These are phyloP conservation scores for Leccinum rimulosum DNA, from an alignment of 768 basidiomycete genomes.

Conservation along the genomic window DNA sequence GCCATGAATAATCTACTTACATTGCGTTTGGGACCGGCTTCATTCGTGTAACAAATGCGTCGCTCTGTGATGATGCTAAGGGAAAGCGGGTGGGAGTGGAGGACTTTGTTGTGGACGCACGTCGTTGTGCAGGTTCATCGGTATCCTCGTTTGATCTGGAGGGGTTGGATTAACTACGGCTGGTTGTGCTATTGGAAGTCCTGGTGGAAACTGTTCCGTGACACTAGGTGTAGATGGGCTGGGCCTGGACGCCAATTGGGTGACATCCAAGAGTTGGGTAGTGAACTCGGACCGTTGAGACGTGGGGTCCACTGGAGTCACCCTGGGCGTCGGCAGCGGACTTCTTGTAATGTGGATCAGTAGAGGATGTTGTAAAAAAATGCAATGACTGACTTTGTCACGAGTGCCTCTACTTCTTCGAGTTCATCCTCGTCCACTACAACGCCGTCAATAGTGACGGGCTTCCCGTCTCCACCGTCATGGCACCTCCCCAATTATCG, in stretches of 20 bases:
- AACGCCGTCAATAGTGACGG: constrained; percentile 33
- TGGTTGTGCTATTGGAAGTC: not conserved
- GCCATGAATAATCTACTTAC: too few relatives aligned
- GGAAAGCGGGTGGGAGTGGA: constrained; percentile 2
- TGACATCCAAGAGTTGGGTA: constrained; percentile 1
- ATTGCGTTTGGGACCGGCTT: too few relatives aligned
- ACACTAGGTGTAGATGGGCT: not conserved
- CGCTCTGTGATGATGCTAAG: too few relatives aligned
- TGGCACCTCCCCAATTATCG: constrained; percentile 52
- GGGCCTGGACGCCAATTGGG: not conserved
- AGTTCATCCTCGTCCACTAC: constrained; percentile 37
- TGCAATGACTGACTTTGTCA: constrained; percentile 43
- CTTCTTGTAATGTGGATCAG: constrained; percentile 43
- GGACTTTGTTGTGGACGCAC: constrained; percentile 1
- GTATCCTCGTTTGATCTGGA: constrained; percentile 5
- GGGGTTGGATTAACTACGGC: not conserved
- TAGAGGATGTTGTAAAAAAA: constrained; percentile 8
- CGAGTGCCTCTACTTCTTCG: constrained; percentile 36
- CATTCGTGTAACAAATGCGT: too few relatives aligned
- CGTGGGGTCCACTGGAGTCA: constrained; percentile 44
- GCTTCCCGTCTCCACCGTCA: constrained; percentile 34
- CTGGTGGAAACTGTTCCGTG: not conserved
- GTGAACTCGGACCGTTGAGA: constrained; percentile 12
- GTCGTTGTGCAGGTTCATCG: not conserved
- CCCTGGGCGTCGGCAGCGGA: constrained; percentile 59